Conservation (phyloP, 306 rosid species). For the Arachis hypogaea region DNA sequence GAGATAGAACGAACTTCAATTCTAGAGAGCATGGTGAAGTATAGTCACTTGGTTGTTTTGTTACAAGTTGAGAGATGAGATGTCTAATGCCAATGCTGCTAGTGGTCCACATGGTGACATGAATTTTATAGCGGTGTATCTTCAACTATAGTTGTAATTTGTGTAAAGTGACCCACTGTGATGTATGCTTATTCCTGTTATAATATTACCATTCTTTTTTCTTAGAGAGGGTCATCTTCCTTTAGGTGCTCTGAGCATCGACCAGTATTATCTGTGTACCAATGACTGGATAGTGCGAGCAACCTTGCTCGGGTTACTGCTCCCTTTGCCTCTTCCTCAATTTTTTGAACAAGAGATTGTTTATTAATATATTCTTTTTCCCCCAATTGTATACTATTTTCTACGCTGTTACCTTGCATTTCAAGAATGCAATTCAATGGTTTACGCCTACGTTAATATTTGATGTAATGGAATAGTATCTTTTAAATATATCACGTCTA, state of each 20-base stretch:
- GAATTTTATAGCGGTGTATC: constrained; percentile 49
- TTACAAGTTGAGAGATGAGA: constrained; percentile 42
- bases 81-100: constrained; percentile 31
- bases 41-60: constrained; percentile 32
- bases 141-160: constrained; percentile 45
- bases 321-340: constrained; percentile 42
- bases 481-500: no score
- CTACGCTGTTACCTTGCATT: neutral
- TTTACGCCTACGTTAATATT: neutral
- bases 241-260: constrained; percentile 43
- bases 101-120: constrained; percentile 38
- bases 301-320: constrained; percentile 43
- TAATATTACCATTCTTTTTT: constrained; percentile 43
- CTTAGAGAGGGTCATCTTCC: constrained; percentile 48
- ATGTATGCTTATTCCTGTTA: constrained; percentile 47
- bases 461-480: no score
- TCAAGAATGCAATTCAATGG: neutral
- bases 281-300: constrained; percentile 42
- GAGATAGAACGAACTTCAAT: constrained; percentile 38
- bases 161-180: constrained; percentile 51
- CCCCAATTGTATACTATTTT: neutral
- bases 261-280: constrained; percentile 35
- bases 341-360: constrained; percentile 45
- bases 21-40: constrained; percentile 36
- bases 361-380: constrained; percentile 43